These are phyloP conservation scores for Lentinula novae-zelandiae DNA, from an alignment of 1,284 basidiomycete species.

Conservation along the genomic window DNA sequence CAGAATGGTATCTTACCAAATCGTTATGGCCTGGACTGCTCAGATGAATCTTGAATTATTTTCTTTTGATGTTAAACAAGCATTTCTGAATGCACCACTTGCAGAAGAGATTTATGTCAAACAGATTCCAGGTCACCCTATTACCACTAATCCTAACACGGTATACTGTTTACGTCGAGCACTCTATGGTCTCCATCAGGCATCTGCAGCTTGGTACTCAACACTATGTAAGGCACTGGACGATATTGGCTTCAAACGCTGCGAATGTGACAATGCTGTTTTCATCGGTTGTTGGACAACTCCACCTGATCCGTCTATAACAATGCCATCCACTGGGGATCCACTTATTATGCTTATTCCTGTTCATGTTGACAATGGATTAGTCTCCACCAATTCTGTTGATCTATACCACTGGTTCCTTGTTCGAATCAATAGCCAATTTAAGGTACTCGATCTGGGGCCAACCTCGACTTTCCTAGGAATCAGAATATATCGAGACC, in stretches of 20 bases:
- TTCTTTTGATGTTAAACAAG: too few relatives aligned
- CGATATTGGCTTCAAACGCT: background rate
- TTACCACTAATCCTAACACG: too few relatives aligned
- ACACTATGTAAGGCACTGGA: too few relatives aligned
- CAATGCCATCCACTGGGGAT: background rate
- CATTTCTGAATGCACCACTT: too few relatives aligned
- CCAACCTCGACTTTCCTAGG: background rate
- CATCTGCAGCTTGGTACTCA: too few relatives aligned
- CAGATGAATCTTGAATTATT: too few relatives aligned
- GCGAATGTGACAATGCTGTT: slow-evolving; percentile 21
- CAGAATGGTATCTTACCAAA: too few relatives aligned
- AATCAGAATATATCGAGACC: background rate
- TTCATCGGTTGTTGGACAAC: slow-evolving; percentile 10
- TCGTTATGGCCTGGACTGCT: too few relatives aligned
- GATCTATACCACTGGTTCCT: slow-evolving; percentile 4
- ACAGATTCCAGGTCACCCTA: too few relatives aligned
- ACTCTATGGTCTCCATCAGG: too few relatives aligned
- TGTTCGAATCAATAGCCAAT: background rate
- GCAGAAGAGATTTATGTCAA: too few relatives aligned
- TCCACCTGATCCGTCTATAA: background rate
- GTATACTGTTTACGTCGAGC: too few relatives aligned
- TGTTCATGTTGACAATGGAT: background rate
- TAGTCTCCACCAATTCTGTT: background rate
- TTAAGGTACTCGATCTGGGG: background rate
- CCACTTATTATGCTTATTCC: background rate